Evolutionary conservation across 305 asterid species (phyloP), one percentile per base, ranked within the genome.

Genomic region (Nicotiana rustica): DNA sequence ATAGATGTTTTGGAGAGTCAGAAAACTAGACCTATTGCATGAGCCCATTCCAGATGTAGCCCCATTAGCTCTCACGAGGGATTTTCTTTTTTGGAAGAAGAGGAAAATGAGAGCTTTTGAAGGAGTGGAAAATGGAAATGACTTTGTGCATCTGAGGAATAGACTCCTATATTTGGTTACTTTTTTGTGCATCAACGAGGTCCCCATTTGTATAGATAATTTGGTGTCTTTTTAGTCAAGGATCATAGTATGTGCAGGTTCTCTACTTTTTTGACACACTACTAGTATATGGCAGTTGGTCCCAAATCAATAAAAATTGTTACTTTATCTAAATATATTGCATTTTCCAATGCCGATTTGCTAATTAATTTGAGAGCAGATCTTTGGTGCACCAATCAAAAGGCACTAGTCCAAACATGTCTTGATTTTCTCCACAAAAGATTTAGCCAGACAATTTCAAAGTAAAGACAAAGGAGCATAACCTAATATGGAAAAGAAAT

Each of bases 401-500:
- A 25, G 64, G 5, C 62, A 75, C 47, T 2, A 52, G 47, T 2
- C 47, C 17, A 5, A 75, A 75, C 41, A 15, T 52, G 6, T 52
- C 49, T 21, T 33, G 44, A 25, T 52, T 75, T 75, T 75, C 65
- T 25, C 25, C 17, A 1, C 5, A 6, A 15, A 75, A 75, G 64
- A 52, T 49, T 49, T 25, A 25, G 18, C 64, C 6, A 49, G 21
- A 29, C 25, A 75, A 25, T 75, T 75, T 52, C 44, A 52, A 75
- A 49, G 15, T 7, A 52, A 75, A 25, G 17, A 49, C 21, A 21
- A 21, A 21, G 13, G 78, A 71, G 61, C 21, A 71, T 21, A 44
- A 21, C 19, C 35, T 70, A 41, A 6, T 12, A 78, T 64, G 55
- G 38, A 18, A 73, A 18, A 33, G 76, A 88, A 71, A 83, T 59